These are phyloP conservation scores for Gaultheria prostrata DNA, from an alignment of 148 eudicot species.

Conservation along the genomic window DNA sequence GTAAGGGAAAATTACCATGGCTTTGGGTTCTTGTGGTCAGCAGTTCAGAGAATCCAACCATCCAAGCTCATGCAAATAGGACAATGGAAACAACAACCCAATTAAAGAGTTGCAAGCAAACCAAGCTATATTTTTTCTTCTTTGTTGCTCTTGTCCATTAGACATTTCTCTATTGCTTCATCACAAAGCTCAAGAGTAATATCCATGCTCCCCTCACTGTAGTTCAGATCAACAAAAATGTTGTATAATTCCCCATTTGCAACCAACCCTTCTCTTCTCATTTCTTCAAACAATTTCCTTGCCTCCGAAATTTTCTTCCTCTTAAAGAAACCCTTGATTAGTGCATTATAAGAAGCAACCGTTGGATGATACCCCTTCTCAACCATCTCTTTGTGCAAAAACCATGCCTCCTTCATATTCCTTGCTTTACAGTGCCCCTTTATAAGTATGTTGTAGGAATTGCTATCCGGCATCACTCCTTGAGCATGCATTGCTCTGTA, in stretches of 20 bases:
- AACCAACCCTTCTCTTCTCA: constrained; percentile 58
- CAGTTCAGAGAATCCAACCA: background rate
- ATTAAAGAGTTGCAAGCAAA: constrained; percentile 2
- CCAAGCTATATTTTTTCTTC: constrained; percentile 21
- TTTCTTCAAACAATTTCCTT: constrained; percentile 67
- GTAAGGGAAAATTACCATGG: constrained; percentile 16
- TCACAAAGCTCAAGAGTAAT: constrained; percentile 71
- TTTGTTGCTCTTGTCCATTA: constrained; percentile 32
- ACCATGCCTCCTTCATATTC: constrained; percentile 94
- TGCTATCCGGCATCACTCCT: constrained; percentile 64
- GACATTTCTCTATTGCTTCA: constrained; percentile 55
- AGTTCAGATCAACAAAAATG: constrained; percentile 60
- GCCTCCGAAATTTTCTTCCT: constrained; percentile 79
- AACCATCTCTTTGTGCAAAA: constrained; percentile 72
- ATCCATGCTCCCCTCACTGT: constrained; percentile 60
- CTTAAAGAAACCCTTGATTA: constrained; percentile 74
- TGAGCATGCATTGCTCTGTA: constrained; percentile 60
- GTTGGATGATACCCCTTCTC: constrained; percentile 63
- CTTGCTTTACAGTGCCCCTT: constrained; percentile 92
- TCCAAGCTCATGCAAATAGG: background rate
- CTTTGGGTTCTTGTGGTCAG: background rate
- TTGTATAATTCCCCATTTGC: constrained; percentile 55
- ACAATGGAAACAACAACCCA: background rate
- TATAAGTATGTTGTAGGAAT: constrained; percentile 76
- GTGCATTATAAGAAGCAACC: constrained; percentile 55